Evolutionary conservation across 371 early-diverging fungal genomes (phyloP).

Genomic region (Capillidium heterosporum): DNA sequence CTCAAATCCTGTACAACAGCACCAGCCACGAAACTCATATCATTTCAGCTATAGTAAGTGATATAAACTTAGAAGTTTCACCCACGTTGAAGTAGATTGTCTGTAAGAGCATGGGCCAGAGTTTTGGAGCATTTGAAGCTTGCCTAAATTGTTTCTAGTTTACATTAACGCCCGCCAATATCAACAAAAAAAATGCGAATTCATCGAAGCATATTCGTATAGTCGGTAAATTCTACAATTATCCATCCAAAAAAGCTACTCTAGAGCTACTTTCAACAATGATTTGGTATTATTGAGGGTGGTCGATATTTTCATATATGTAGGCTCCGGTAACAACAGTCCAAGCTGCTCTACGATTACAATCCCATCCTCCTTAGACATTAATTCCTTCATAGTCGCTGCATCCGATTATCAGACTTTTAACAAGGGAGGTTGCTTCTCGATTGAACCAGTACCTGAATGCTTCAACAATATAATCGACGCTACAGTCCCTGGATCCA

Average conservation of each 20-base stretch:
- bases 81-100: background rate
- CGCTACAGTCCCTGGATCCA: slow-evolving; percentile 16
- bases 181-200: background rate
- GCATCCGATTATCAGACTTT: background rate
- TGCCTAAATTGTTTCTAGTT: background rate
- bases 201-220: background rate
- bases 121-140: background rate
- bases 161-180: background rate
- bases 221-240: background rate
- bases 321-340: background rate
- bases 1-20: background rate
- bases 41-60: background rate
- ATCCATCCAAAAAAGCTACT: background rate
- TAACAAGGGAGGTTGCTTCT: background rate
- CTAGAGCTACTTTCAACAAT: background rate
- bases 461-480: background rate
- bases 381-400: background rate
- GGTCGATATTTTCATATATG: background rate
- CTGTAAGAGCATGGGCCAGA: slow-evolving; percentile 3
- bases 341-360: background rate
- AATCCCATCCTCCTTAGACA: background rate
- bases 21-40: background rate
- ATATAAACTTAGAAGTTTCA: background rate
- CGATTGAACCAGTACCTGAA: background rate
- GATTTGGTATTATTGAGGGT: background rate